Conservation (phyloP, 2,329 filamentous ascomycete genomes). For the Phaeosphaeria sp. region DNA sequence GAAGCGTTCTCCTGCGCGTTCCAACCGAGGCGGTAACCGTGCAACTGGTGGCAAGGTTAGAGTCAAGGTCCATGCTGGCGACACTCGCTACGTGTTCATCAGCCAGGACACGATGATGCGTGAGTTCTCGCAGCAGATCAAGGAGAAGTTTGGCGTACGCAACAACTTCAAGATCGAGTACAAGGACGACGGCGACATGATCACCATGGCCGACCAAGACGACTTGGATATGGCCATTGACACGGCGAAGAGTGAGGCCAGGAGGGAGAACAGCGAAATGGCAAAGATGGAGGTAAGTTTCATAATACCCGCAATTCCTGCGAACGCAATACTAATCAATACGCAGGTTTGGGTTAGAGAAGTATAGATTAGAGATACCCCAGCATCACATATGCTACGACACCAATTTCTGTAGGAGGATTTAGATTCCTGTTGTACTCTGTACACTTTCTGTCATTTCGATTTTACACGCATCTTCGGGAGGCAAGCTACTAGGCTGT, state of each 20-base stretch:
- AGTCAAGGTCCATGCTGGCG: conserved; percentile 86
- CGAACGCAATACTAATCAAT: conserved; percentile 33
- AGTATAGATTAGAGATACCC: conserved; percentile 52
- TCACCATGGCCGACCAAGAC: conserved; percentile 96
- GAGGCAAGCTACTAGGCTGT: background rate
- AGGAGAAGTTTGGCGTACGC: conserved; percentile 83
- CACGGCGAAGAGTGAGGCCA: conserved; percentile 71
- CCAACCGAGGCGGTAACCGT: conserved; percentile 54
- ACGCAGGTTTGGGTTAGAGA: conserved; percentile 56
- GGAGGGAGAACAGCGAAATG: conserved; percentile 78
- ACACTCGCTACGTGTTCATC: conserved; percentile 93
- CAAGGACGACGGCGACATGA: conserved; percentile 91
- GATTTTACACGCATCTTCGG: conserved; percentile 4
- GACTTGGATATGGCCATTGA: conserved; percentile 89
- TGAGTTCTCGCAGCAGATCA: conserved; percentile 79
- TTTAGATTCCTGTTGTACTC: background rate
- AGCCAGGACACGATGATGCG: conserved; percentile 73
- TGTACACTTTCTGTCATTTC: background rate
- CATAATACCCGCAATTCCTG: background rate
- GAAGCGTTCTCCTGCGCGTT: conserved; percentile 52
- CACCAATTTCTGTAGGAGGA: conserved; percentile 10
- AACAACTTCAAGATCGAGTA: conserved; percentile 88
- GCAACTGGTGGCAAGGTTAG: conserved; percentile 71
- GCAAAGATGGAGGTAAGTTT: conserved; percentile 93
- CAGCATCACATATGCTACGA: conserved; percentile 37